phyloP scores from a whole-genome alignment of 768 basidiomycete species.

The Hygrocybe punicea region DNA sequence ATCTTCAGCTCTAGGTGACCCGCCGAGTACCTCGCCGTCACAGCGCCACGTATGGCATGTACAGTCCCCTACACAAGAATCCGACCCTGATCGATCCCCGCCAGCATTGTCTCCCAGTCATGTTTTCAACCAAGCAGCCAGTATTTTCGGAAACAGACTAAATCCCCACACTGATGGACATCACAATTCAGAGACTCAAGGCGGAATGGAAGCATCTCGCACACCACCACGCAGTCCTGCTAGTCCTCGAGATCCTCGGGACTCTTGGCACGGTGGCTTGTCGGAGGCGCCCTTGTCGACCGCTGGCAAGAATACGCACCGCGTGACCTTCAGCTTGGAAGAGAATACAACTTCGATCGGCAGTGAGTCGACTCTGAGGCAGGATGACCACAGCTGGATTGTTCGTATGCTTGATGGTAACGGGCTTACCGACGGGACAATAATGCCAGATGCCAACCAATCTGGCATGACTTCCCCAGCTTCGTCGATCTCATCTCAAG shows the following conservation, averaged over 20 bases:
- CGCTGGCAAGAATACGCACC: background rate
- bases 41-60: slow-evolving; percentile 30
- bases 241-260: slow-evolving; percentile 47
- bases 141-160: slow-evolving; percentile 31
- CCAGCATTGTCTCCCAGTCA: slow-evolving; percentile 40
- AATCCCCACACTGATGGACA: slow-evolving; percentile 31
- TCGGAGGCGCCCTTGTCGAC: slow-evolving; percentile 24
- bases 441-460: slow-evolving; percentile 14
- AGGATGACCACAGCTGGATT: slow-evolving; percentile 31
- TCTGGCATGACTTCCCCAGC: background rate
- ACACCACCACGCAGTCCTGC: slow-evolving; percentile 64
- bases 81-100: slow-evolving; percentile 40
- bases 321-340: slow-evolving; percentile 7
- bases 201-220: slow-evolving; percentile 43
- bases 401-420: slow-evolving; percentile 19
- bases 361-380: slow-evolving; percentile 31
- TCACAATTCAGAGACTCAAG: slow-evolving; percentile 37
- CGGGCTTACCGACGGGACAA: slow-evolving; percentile 21
- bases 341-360: slow-evolving; percentile 13
- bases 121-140: slow-evolving; percentile 25
- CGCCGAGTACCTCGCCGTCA: slow-evolving; percentile 40
- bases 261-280: slow-evolving; percentile 19
- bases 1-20: slow-evolving; percentile 57
- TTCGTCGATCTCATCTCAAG: background rate
- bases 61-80: slow-evolving; percentile 40